A percentile compares a stretch with the other conserved stretches of the same genome.
Conservation (phyloP, 768 basidiomycete genomes). For the Kwoniella heveanensis region DNA sequence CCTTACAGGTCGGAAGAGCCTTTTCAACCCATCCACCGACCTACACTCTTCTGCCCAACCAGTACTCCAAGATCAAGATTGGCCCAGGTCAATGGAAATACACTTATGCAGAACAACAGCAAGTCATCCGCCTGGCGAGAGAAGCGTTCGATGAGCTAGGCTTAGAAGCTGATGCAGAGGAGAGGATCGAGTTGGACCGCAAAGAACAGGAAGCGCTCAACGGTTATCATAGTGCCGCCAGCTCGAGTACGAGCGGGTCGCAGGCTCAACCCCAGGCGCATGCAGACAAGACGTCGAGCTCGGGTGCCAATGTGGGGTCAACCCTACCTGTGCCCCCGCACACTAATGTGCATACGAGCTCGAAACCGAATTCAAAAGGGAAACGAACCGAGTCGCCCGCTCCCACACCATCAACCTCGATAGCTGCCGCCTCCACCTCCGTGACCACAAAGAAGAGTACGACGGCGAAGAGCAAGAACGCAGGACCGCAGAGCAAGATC, state of each 20-base stretch:
- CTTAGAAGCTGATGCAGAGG: slow-evolving; percentile 35
- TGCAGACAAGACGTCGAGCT: background rate
- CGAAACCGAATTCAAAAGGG: slow-evolving; percentile 5
- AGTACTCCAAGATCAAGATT: slow-evolving; percentile 51
- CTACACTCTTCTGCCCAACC: slow-evolving; percentile 39
- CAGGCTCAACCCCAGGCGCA: background rate
- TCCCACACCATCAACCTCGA: background rate
- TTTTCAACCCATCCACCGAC: slow-evolving; percentile 20
- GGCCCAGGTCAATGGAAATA: slow-evolving; percentile 37
- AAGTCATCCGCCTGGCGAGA: slow-evolving; percentile 30
- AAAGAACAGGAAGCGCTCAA: slow-evolving; percentile 29
- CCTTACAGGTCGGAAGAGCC: slow-evolving; percentile 34
- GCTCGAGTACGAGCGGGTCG: slow-evolving; percentile 1
- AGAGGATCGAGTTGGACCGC: slow-evolving; percentile 37
- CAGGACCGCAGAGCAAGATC: slow-evolving; percentile 24
- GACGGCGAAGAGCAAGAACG: background rate
- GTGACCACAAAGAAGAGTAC: background rate
- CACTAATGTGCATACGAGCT: background rate
- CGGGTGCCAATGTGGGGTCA: background rate
- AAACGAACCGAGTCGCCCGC: slow-evolving; percentile 1
- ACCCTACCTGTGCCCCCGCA: background rate
- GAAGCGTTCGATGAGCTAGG: slow-evolving; percentile 48
- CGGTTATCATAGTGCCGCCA: slow-evolving; percentile 17
- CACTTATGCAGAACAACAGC: slow-evolving; percentile 34
- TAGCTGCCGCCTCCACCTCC: background rate